Evolutionary conservation across 352 stramenopile genomes (phyloP).

Genomic region (Pythium graminicola): DNA sequence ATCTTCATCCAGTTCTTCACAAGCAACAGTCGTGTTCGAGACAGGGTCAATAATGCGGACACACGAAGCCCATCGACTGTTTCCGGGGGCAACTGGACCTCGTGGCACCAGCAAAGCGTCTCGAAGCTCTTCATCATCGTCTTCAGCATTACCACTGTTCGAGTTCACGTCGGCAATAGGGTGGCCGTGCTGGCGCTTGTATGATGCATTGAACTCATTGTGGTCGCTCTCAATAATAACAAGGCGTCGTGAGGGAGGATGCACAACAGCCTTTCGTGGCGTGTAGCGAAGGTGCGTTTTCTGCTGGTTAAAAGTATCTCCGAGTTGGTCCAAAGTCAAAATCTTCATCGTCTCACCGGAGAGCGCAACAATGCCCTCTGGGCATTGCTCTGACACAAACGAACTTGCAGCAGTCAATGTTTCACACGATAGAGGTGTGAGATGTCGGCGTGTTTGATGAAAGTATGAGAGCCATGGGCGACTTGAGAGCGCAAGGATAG

Average conservation of each 20-base stretch:
- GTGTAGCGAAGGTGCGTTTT: constrained; percentile 96
- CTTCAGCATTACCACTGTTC: constrained; percentile 43
- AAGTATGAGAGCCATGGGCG: constrained; percentile 96
- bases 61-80: constrained; percentile 94
- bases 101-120: constrained; percentile 68
- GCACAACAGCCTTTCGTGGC: constrained; percentile 91
- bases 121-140: constrained; percentile 83
- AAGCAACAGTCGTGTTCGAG: constrained; percentile 76
- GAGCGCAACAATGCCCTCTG: constrained; percentile 96
- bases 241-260: constrained; percentile 83
- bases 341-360: constrained; percentile 96
- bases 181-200: constrained; percentile 81
- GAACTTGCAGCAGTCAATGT: constrained; percentile 92
- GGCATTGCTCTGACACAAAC: constrained; percentile 95
- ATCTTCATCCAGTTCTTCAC: constrained; percentile 91
- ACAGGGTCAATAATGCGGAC: constrained; percentile 97
- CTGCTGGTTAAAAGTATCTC: constrained; percentile 97
- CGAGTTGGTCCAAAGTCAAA: constrained; percentile 92
- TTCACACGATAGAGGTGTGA: constrained; percentile 95
- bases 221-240: constrained; percentile 98
- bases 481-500: constrained; percentile 93
- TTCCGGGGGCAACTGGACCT: constrained; percentile 46
- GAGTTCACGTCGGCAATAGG: constrained; percentile 52
- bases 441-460: constrained; percentile 84
- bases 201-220: constrained; percentile 92